Percentiles rank a stretch among this genome's conserved stretches.
phyloP scores from a whole-genome alignment of 2,329 filamentous ascomycete species.

The Fusarium neocosmosporiellum region DNA sequence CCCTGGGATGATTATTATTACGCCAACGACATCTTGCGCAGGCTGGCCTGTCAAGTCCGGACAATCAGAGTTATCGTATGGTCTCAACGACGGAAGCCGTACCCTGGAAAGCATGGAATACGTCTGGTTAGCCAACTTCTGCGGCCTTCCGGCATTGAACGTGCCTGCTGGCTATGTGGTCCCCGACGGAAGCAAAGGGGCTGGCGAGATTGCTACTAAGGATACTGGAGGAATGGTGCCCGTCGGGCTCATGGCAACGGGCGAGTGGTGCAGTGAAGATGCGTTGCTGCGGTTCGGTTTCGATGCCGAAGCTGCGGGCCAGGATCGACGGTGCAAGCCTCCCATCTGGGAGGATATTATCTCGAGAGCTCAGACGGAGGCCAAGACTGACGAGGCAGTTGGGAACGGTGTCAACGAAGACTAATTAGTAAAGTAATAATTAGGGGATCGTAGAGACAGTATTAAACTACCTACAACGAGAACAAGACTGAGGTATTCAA shows the following conservation, averaged over 20 bases:
- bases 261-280: conserved; percentile 65
- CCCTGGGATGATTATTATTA: conserved; percentile 77
- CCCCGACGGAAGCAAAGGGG: conserved; percentile 48
- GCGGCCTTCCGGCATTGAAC: conserved; percentile 58
- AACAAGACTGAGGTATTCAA: background rate
- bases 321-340: conserved; percentile 24
- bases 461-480: too few species aligned
- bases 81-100: conserved; percentile 59
- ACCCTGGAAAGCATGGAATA: conserved; percentile 62
- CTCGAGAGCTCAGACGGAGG: conserved; percentile 14
- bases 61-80: conserved; percentile 51
- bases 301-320: conserved; percentile 56
- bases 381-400: background rate
- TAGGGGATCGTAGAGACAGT: background rate
- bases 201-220: conserved; percentile 46
- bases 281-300: conserved; percentile 60
- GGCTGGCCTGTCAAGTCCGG: conserved; percentile 56
- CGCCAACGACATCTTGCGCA: conserved; percentile 70
- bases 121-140: conserved; percentile 64
- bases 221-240: conserved; percentile 57
- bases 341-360: conserved; percentile 36
- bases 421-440: background rate
- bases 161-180: conserved; percentile 59
- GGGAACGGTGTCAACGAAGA: background rate
- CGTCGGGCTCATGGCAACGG: conserved; percentile 65